Base-by-base conservation (phyloP, 768 basidiomycete species). In the Rhizopogon vesiculosus region DNA sequence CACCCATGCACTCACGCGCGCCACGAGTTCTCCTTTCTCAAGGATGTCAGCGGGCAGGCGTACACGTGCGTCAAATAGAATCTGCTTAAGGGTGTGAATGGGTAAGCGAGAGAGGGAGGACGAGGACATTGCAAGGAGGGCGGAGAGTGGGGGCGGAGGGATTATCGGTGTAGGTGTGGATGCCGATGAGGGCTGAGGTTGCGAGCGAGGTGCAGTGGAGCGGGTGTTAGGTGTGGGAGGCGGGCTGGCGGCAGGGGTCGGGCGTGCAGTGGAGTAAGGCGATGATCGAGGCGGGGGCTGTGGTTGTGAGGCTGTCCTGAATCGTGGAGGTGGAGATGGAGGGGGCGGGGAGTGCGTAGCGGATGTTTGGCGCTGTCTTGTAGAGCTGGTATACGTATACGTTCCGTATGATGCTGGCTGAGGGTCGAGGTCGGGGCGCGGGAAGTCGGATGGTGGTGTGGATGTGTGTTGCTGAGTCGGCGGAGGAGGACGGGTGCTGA, bases 21-120 rank as follows among this genome's bases (percentile, higher is more conserved):
- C 76, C 13, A 93, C 89, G n/a, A 93, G 69, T 49, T 93, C 91
- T 22, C 77, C 73, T 74, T 97, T 97, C 74, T 97, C 94, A n/a
- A 96, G 73, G 2, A 94, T 73, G 40, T 62, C 62, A 0, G 62
- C 62, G 18, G 68, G 69, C 53, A 79, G 66, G 63, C 85, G 76
- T 29, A 90, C 89, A 54, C 89, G 92, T 60, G 94, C 91, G 53
- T 84, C 83, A 64, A 84, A 91, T 19, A 97, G 69, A 18, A 96
- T 79, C 2, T 78, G 76, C 67, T 97, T 97, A 45, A 97, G 75
- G n/a, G 78, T 72, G 22, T 82, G 74, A 53, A 95, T 82, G 7
- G 87, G 82, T 13, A 96, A 75, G 3, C 76, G 69, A 2, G 76
- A 67, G n/a, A 95, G 70, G 13, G 77, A 75, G 7, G 79, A 80